Evolutionary conservation across 768 basidiomycete species (phyloP), one percentile per base, ranked within the genome.

Genomic region (Lyophyllum atratum): DNA sequence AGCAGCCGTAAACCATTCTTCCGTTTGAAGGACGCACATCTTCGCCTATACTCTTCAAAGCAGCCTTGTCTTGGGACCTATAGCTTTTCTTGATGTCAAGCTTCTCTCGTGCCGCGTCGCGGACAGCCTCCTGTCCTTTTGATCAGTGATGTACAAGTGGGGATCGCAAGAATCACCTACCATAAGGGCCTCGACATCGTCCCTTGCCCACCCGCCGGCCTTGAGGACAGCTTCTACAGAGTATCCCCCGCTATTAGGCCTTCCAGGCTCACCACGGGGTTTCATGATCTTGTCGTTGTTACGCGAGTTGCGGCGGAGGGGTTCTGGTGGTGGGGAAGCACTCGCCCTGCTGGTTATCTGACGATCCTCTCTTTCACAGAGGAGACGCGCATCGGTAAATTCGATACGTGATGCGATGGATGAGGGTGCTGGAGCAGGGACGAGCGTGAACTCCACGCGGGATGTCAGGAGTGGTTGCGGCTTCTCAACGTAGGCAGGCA

Each of bases 181-280:
- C 3, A n/a, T 44, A n/a, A 59, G 19, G 22, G 29, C 33, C 1
- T 59, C 39, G 26, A 59, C 39, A 15, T 31, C 43, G 19, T 54
- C 28, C 25, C 49, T 56, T 4, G 58, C 48, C 61, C 54, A 62
- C 11, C 45, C 29, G n/a, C 49, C 43, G 15, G 42, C 46, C 17
- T 37, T 24, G 1, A 59, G 45, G 14, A 34, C 52, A 9, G 12
- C 37, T 31, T 25, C 46, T 14, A 60, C 10, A n/a, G 15, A 52
- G 47, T 45, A 60, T 22, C 55, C 45, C 19, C 59, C 45, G 10
- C 34, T 52, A 12, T 43, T 26, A 21, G 59, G 59, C 42, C 54
- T 59, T 9, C 51, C 55, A 45, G 59, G 55, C 43, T 56, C 55
- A 19, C 58, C 34, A 2, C 49, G 33, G 9, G 59, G 59, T 28